A percentile compares a stretch with the other conserved stretches of the same genome.
These are phyloP conservation scores for Claviceps sp. DNA, from an alignment of 2,329 filamentous ascomycete species.

Conservation along the genomic window DNA sequence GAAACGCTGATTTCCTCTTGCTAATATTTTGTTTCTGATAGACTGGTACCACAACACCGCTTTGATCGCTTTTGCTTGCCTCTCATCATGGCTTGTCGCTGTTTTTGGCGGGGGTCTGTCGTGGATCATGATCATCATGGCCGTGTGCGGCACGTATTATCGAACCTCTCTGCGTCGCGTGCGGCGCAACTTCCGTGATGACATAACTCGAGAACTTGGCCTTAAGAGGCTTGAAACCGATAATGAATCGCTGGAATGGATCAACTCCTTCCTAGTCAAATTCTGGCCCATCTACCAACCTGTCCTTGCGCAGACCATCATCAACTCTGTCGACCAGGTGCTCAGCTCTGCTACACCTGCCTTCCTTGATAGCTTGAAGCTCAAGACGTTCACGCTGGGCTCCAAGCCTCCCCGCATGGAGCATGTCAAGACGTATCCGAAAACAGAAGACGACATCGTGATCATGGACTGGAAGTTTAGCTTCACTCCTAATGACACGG, in stretches of 20 bases:
- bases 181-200: constrained; percentile 89
- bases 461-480: constrained; percentile 99
- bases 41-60: constrained; percentile 98
- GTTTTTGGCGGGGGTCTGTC: constrained; percentile 80
- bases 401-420: constrained; percentile 93
- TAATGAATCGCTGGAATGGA: constrained; percentile 91
- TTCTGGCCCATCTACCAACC: constrained; percentile 99
- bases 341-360: constrained; percentile 81
- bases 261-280: constrained; percentile 95
- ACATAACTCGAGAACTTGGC: constrained; percentile 77
- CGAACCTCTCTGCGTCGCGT: constrained; percentile 88
- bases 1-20: not conserved
- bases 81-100: constrained; percentile 81
- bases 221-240: constrained; percentile 83
- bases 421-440: constrained; percentile 96
- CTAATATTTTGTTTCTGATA: constrained; percentile 18
- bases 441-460: constrained; percentile 86
- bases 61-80: constrained; percentile 85
- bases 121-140: constrained; percentile 92
- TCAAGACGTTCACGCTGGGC: constrained; percentile 88
- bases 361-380: constrained; percentile 84
- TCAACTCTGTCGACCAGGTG: constrained; percentile 91
- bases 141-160: constrained; percentile 86
- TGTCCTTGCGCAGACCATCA: constrained; percentile 79
- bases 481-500: constrained; percentile 89